phyloP scores from a whole-genome alignment of 164 flowering plant genomes.

The Stephania japonica region DNA sequence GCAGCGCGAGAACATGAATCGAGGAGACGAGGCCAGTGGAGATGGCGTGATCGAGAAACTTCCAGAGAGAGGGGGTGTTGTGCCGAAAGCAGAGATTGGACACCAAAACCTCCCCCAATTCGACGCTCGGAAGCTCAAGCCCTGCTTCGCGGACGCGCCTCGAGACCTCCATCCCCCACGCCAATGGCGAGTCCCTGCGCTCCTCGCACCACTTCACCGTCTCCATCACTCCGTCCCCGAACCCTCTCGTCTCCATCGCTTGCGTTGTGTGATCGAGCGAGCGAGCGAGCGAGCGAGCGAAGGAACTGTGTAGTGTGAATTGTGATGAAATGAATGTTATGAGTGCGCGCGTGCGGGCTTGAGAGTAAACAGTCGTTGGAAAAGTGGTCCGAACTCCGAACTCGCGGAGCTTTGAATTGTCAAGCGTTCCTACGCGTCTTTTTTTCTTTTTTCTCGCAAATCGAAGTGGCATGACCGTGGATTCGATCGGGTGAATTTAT shows the following conservation, averaged over 20 bases:
- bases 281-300: too few species aligned
- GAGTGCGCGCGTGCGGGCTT: too few species aligned
- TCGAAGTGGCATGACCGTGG: too few species aligned
- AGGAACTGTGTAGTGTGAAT: too few species aligned
- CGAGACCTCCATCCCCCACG: slow-evolving; percentile 42
- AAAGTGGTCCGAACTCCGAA: too few species aligned
- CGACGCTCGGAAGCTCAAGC: slow-evolving; percentile 31
- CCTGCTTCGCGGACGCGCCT: slow-evolving; percentile 26
- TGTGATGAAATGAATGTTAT: too few species aligned
- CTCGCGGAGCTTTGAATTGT: too few species aligned
- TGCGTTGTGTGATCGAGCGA: too few species aligned
- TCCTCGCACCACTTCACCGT: slow-evolving; percentile 36
- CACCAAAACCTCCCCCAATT: slow-evolving; percentile 41
- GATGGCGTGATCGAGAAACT: slow-evolving; percentile 43
- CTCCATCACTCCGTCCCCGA: slow-evolving; percentile 32
- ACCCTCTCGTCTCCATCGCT: slow-evolving; percentile 10
- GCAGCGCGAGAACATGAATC: slow-evolving; percentile 57
- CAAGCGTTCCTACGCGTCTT: too few species aligned
- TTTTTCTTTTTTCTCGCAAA: too few species aligned
- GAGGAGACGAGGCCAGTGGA: slow-evolving; percentile 45
- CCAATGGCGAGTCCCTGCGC: slow-evolving; percentile 31
- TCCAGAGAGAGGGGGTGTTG: slow-evolving; percentile 52
- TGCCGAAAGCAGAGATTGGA: slow-evolving; percentile 39
- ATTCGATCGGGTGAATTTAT: too few species aligned
- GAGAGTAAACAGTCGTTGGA: too few species aligned